Percentiles rank a stretch among this genome's conserved stretches.
phyloP scores from a whole-genome alignment of 257 asterid species.

The Primulina huaijiensis region DNA sequence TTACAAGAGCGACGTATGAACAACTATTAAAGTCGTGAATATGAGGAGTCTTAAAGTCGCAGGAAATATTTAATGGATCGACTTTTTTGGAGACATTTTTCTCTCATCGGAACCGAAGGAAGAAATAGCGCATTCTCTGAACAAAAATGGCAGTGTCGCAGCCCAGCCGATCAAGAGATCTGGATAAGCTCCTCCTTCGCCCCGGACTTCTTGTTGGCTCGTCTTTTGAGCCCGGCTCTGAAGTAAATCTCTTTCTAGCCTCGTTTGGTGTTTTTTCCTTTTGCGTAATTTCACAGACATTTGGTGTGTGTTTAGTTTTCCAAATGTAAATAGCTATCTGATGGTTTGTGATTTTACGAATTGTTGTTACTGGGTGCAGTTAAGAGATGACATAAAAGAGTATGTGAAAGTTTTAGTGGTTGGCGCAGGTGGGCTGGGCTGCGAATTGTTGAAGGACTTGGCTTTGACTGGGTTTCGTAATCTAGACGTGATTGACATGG shows the following conservation, averaged over 20 bases:
- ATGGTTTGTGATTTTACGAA: conserved; percentile 14
- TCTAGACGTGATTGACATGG: conserved; percentile 96
- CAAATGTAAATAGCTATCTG: background rate
- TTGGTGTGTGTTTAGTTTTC: conserved; percentile 19
- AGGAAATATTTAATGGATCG: background rate
- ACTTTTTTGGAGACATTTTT: background rate
- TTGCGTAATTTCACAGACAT: conserved; percentile 20
- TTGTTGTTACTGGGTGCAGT: conserved; percentile 34
- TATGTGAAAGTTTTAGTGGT: conserved; percentile 79
- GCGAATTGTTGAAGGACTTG: conserved; percentile 94
- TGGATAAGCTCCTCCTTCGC: conserved; percentile 90
- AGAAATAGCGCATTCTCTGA: background rate
- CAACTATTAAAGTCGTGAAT: background rate
- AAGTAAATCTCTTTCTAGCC: conserved; percentile 38
- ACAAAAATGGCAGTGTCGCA: conserved; percentile 56
- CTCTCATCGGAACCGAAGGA: background rate
- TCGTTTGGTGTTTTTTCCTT: background rate
- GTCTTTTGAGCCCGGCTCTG: conserved; percentile 66
- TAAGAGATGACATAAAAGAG: conserved; percentile 81
- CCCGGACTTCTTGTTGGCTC: conserved; percentile 80
- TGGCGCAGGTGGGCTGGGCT: conserved; percentile 98
- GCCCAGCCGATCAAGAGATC: conserved; percentile 95
- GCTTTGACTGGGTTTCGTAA: conserved; percentile 83
- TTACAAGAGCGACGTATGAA: too few species aligned
- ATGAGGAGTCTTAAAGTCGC: background rate